Evolutionary conservation across 2,329 filamentous ascomycete species (phyloP).

Genomic region (Ceratocystis papillata): DNA sequence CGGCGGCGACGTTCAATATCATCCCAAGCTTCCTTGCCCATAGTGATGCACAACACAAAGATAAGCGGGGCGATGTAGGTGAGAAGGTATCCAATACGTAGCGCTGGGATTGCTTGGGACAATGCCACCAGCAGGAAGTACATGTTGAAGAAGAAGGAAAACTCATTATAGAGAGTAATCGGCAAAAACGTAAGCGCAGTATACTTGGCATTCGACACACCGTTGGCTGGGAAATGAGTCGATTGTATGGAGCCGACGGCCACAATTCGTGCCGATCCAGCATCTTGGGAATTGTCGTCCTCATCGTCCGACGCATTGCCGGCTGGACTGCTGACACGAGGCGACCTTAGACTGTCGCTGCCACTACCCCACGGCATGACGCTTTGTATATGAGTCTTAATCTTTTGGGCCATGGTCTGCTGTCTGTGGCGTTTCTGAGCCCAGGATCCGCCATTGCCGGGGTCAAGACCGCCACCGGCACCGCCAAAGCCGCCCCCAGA

Average conservation of each 20-base stretch:
- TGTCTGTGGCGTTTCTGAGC: slow-evolving; percentile 15
- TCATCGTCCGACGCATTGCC: slow-evolving; percentile 39
- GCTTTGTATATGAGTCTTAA: slow-evolving; percentile 47
- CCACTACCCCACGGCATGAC: slow-evolving; percentile 45
- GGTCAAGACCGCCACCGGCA: not conserved
- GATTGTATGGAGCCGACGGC: slow-evolving; percentile 63
- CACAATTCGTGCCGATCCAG: slow-evolving; percentile 62
- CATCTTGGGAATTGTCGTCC: slow-evolving; percentile 47
- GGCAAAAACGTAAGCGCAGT: slow-evolving; percentile 90
- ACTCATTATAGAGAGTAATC: slow-evolving; percentile 92
- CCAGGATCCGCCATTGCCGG: not conserved
- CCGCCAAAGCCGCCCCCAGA: slow-evolving; percentile 29
- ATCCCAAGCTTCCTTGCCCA: slow-evolving; percentile 92
- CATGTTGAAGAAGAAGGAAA: slow-evolving; percentile 99
- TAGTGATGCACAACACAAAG: slow-evolving; percentile 82
- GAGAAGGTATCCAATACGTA: slow-evolving; percentile 86
- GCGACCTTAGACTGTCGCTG: not conserved
- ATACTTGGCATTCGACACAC: slow-evolving; percentile 95
- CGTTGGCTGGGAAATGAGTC: slow-evolving; percentile 74
- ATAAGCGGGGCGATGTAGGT: slow-evolving; percentile 88
- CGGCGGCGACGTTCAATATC: slow-evolving; percentile 77
- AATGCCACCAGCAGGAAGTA: slow-evolving; percentile 94
- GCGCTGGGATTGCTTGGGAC: slow-evolving; percentile 78
- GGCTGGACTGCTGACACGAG: slow-evolving; percentile 28
- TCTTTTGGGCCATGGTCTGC: slow-evolving; percentile 12